A percentile compares a stretch with the other conserved stretches of the same genome.
Conservation (phyloP, 2,329 filamentous ascomycete genomes). For the Niveomyces coronatus region DNA sequence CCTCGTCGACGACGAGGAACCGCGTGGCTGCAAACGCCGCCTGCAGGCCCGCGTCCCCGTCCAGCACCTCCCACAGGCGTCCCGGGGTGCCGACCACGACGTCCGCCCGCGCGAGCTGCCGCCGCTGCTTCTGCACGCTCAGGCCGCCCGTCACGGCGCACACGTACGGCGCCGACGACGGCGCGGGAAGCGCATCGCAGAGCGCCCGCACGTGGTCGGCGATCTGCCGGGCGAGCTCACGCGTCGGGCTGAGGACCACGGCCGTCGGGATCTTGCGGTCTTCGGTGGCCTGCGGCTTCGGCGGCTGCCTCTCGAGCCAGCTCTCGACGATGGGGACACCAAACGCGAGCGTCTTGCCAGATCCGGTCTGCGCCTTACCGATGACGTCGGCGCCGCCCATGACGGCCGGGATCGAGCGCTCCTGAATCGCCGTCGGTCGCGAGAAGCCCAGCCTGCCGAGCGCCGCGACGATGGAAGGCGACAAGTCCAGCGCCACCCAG, state of each 20-base stretch:
- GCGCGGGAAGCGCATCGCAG: constrained; percentile 53
- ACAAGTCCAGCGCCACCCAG: constrained; percentile 69
- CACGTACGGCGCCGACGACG: constrained; percentile 55
- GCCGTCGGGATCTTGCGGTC: constrained; percentile 49
- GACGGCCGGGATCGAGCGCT: constrained; percentile 69
- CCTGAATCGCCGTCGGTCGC: constrained; percentile 75
- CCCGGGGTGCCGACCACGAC: constrained; percentile 92
- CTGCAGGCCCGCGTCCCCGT: constrained; percentile 59
- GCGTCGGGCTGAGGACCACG: constrained; percentile 78
- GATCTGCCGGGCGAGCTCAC: constrained; percentile 90
- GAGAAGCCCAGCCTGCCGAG: constrained; percentile 71
- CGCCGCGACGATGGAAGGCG: constrained; percentile 58
- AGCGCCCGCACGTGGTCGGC: constrained; percentile 70
- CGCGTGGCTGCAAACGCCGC: constrained; percentile 60
- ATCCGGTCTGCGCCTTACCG: constrained; percentile 92
- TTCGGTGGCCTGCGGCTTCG: constrained; percentile 52
- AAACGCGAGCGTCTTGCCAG: constrained; percentile 92
- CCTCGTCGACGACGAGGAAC: constrained; percentile 88
- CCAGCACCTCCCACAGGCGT: constrained; percentile 87
- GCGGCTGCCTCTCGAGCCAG: constrained; percentile 75
- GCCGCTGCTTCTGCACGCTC: constrained; percentile 89
- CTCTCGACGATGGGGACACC: constrained; percentile 85
- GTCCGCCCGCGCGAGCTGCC: constrained; percentile 73
- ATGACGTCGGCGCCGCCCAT: constrained; percentile 80
- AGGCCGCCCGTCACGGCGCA: constrained; percentile 86